Evolutionary conservation across 768 basidiomycete genomes (phyloP).

Genomic region (Amanita molliuscula): DNA sequence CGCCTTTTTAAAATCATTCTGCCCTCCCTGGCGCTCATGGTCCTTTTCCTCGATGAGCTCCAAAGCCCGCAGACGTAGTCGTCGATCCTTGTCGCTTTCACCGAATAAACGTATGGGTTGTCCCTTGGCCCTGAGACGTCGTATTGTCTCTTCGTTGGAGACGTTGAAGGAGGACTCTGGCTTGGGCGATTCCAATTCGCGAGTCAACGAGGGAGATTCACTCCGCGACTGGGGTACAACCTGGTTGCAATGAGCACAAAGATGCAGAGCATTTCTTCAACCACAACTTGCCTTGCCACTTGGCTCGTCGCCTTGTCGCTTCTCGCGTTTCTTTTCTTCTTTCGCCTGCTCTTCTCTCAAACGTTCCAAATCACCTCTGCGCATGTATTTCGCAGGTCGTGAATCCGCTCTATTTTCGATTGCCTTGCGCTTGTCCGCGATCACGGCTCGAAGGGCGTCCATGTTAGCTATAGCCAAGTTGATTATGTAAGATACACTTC

Average conservation of each 20-base stretch:
- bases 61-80: constrained; percentile 81
- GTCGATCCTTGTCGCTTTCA: constrained; percentile 89
- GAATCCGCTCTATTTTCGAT: constrained; percentile 31
- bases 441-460: constrained; percentile 87
- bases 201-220: constrained; percentile 19
- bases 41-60: constrained; percentile 93
- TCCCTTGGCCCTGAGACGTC: constrained; percentile 80
- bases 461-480: constrained; percentile 29
- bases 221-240: constrained; percentile 2
- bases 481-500: constrained; percentile 16
- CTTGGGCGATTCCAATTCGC: constrained; percentile 29
- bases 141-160: constrained; percentile 85
- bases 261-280: not conserved
- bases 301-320: constrained; percentile 14
- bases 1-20: constrained; percentile 92
- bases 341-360: constrained; percentile 36
- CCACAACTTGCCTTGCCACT: not conserved
- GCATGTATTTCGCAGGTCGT: constrained; percentile 78
- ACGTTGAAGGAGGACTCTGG: constrained; percentile 70
- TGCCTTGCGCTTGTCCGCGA: constrained; percentile 79
- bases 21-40: constrained; percentile 68
- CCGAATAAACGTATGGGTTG: constrained; percentile 94
- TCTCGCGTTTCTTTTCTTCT: constrained; percentile 25
- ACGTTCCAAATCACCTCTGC: constrained; percentile 81
- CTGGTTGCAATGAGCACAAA: not conserved